Evolutionary conservation across 2,329 filamentous ascomycete species (phyloP).

Genomic region (Arachnomyces sp.): DNA sequence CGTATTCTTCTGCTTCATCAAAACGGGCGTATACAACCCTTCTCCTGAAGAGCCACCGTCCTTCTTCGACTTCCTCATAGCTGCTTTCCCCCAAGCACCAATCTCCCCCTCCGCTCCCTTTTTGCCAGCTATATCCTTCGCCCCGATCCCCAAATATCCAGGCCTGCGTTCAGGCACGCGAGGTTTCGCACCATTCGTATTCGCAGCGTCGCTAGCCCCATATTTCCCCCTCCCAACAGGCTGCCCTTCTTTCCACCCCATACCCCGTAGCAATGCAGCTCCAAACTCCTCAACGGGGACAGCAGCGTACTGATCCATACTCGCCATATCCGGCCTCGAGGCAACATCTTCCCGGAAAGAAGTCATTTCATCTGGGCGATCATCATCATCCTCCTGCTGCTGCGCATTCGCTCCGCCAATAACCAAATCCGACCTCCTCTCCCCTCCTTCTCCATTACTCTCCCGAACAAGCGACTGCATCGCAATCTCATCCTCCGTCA

Average conservation of each 20-base stretch:
- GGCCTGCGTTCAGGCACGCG: constrained; percentile 63
- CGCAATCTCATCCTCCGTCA: constrained; percentile 56
- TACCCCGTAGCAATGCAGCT: constrained; percentile 77
- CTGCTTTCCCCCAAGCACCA: constrained; percentile 67
- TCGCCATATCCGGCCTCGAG: constrained; percentile 65
- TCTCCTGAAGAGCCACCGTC: constrained; percentile 30
- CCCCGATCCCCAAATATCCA: constrained; percentile 79
- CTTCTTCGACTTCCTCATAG: constrained; percentile 46
- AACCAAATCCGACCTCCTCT: constrained; percentile 42
- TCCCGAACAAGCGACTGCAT: constrained; percentile 60
- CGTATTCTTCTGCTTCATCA: constrained; percentile 55
- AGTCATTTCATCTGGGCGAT: constrained; percentile 40
- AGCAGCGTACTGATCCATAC: constrained; percentile 74
- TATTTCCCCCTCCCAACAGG: constrained; percentile 50
- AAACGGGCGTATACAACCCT: constrained; percentile 54
- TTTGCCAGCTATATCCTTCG: constrained; percentile 62
- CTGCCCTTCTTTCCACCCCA: constrained; percentile 81
- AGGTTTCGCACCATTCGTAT: constrained; percentile 49
- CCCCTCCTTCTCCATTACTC: constrained; percentile 31
- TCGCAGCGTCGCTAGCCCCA: constrained; percentile 23
- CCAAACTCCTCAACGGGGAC: constrained; percentile 95
- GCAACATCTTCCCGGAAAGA: constrained; percentile 64
- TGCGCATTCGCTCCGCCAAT: constrained; percentile 37
- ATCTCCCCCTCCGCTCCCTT: constrained; percentile 58
- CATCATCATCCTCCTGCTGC: constrained; percentile 18